phyloP scores from a whole-genome alignment of 352 stramenopile species.

The Phytophthora quininea region DNA sequence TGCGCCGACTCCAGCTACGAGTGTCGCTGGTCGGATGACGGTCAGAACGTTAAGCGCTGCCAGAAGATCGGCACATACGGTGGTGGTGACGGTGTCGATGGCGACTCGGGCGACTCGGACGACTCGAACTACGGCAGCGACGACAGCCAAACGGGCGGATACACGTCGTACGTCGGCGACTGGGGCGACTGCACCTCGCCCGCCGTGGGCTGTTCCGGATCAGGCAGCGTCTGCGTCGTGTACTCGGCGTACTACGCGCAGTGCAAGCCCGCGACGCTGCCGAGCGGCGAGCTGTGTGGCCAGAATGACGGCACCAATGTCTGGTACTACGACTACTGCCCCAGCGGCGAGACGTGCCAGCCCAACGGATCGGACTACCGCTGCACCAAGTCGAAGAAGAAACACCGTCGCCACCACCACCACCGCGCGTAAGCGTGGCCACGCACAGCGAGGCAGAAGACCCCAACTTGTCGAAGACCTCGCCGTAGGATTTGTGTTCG shows the following conservation, averaged over 20 bases:
- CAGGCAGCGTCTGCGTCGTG: slow-evolving; percentile 20
- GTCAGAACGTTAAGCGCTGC: slow-evolving; percentile 25
- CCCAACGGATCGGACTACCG: slow-evolving; percentile 29
- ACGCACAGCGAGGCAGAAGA: too few species aligned
- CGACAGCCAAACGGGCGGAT: neutral
- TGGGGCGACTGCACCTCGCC: slow-evolving; percentile 25
- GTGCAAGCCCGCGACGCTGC: slow-evolving; percentile 38
- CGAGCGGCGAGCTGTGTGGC: slow-evolving; percentile 33
- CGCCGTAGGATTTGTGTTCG: too few species aligned
- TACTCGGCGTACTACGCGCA: slow-evolving; percentile 39
- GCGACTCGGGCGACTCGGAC: slow-evolving; percentile 23
- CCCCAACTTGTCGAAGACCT: too few species aligned
- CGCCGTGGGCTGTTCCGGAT: slow-evolving; percentile 18
- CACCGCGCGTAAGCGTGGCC: too few species aligned
- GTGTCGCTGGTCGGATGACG: slow-evolving; percentile 21
- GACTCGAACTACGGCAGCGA: neutral
- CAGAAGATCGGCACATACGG: slow-evolving; percentile 13
- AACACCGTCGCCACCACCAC: slow-evolving; percentile 11
- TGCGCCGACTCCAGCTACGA: slow-evolving; percentile 28
- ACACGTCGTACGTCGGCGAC: slow-evolving; percentile 24
- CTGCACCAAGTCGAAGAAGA: slow-evolving; percentile 23
- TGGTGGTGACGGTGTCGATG: slow-evolving; percentile 15
- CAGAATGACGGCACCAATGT: slow-evolving; percentile 36
- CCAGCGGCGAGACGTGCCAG: slow-evolving; percentile 30
- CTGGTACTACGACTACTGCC: slow-evolving; percentile 41